Evolutionary conservation across 129 eudicot genomes (phyloP), one percentile per base, ranked within the genome.

Genomic region (Pseudognaphalium luteoalbum): DNA sequence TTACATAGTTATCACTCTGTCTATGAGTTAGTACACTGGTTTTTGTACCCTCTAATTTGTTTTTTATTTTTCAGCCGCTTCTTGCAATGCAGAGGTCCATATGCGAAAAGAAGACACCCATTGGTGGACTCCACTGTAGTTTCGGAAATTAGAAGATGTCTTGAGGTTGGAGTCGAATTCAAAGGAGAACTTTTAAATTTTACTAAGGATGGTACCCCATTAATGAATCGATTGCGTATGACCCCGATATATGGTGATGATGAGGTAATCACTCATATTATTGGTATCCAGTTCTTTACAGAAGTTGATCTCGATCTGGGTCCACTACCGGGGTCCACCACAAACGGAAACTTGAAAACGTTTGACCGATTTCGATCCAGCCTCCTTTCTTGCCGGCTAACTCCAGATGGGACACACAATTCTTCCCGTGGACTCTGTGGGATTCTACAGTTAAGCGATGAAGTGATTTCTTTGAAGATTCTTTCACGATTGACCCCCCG

Each of bases 41-140:
- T 34, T 29, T 60, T 25, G 69, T 20, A 9, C 1, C n/a, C 25
- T 63, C 63, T 82, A 68, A 52, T 66, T 50, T 76, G 19, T 70
- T 60, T 4, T 34, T 68, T 70, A 67, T 29, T 71, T 81, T 70
- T 85, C 97, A 93, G 98, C 75, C 98, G 98, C 30, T 93, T 93
- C 85, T 80, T 93, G 90, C 98, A 93, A 81, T 93, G 98, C 86
- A 85, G 98, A 86, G 98, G 98, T 34, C 98, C 98, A 54, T 93
- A 83, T 70, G 98, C 98, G 50, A 88, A 93, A 79, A 83, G 97
- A 84, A 88, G 98, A 78, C 98, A 93, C 78, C 97, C 96, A 0
- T 70, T 93, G 22, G 98, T 93, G 80, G 92, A 91, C 79, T 81
- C 97, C 37, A 68, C 93, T 5, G 85, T 88, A 9, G 96, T 91